Evolutionary conservation across 2,329 filamentous ascomycete genomes (phyloP), one percentile per base, ranked within the genome.

Genomic region (Blastomyces emzantsi): DNA sequence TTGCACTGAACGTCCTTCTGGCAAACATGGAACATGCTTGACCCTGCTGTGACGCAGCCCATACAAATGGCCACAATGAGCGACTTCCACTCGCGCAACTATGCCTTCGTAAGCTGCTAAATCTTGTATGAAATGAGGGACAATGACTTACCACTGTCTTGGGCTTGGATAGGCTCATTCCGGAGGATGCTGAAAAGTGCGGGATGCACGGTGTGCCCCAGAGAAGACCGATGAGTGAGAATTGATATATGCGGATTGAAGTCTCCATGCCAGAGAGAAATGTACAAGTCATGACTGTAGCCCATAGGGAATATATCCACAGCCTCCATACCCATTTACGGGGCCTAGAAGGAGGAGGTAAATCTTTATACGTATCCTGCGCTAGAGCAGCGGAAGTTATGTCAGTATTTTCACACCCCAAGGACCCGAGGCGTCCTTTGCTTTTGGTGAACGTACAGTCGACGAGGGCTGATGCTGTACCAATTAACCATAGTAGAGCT

Each of bases 1-100:
- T 17, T 65, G 39, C 64, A 65, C n/a, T 30, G 30, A 17, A 39
- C 45, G 7, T 62, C 49, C 9, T 22, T 41, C 13, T 33, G 45
- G 49, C 60, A 62, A 52, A 36, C 43, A 25, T 62, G 41, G 60
- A 36, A 62, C 60, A 54, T 62, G 60, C 43, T 54, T 52, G 60
- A 39, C 36, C 47, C 43, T n/a, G 60, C 47, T 8, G 45, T 52
- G 45, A 62, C 43, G 54, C 9, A 62, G 17, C 60, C 60, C 60
- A 62, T 62, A 47, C 47, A 62, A 3, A 62, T 47, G 15, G 60
- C 60, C 19, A 55, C 60, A 41, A 62, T 52, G 33, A 62, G 47
- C 17, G 60, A 62, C 49, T 62, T 62, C 25, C 30, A 36, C 22
- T 62, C 60, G 2, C 60, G 33, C 28, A 62, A 28, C 60, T 62